Conservation (phyloP, 2,329 filamentous ascomycete genomes). For the Blumeriella jaapii region DNA sequence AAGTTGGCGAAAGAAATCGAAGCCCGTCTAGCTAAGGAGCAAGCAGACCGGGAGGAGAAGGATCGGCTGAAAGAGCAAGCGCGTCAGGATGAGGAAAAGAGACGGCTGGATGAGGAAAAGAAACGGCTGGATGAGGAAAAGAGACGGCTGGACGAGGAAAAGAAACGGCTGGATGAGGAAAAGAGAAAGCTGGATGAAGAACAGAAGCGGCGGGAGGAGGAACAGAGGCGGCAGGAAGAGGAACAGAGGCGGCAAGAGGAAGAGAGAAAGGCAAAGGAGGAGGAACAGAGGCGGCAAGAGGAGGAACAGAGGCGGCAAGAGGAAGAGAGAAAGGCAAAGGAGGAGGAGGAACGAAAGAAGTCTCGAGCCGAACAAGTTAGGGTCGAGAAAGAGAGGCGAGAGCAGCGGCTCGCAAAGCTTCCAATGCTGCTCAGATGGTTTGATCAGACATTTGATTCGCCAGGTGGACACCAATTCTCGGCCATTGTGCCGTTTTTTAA, state of each 20-base stretch:
- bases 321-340: conserved; percentile 16
- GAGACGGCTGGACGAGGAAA: neutral
- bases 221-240: neutral
- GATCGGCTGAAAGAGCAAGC: conserved; percentile 24
- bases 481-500: conserved; percentile 43
- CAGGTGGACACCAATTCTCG: conserved; percentile 38
- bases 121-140: neutral
- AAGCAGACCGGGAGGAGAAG: conserved; percentile 27
- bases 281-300: neutral
- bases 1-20: conserved; percentile 21
- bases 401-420: conserved; percentile 41
- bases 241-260: neutral
- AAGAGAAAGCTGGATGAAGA: neutral
- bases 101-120: neutral
- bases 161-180: neutral
- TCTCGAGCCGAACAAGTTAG: conserved; percentile 36
- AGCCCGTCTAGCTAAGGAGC: conserved; percentile 20
- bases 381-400: conserved; percentile 43
- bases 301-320: neutral
- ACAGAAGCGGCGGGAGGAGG: neutral
- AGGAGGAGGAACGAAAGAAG: conserved; percentile 27
- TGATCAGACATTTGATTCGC: conserved; percentile 42
- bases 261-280: neutral
- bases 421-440: conserved; percentile 52
- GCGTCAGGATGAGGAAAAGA: conserved; percentile 14